Base-by-base conservation (phyloP, 2,329 filamentous ascomycete genomes). In the Epichloe elymi region DNA sequence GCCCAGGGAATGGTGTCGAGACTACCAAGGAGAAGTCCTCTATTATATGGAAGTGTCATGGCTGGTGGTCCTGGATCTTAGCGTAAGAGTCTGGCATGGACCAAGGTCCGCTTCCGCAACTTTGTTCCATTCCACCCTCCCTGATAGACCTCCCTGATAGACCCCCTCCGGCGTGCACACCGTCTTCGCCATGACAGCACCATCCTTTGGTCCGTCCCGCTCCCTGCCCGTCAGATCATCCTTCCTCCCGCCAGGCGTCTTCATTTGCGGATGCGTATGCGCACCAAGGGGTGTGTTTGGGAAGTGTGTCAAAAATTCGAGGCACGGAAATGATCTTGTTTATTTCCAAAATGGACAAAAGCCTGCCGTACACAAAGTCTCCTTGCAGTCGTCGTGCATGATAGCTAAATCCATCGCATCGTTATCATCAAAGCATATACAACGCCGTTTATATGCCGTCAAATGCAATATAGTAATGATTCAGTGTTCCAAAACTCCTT, bases 251-350 rank as follows among this genome's bases (percentile, higher is more conserved):
- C 47, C 47, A 4, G 47, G 47, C 14, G 38, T 35, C 26, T 49
- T 49, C 17, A 72, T 60, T 52, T 8, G 26, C 42, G 0, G 46
- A 59, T 2, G 53, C 17, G 0, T 51, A 59, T 0, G 12, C 46
- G 5, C 50, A 46, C 33, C 30, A 10, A 46, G 1, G 54, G 54
- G 59, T n/a, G 10, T 61, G 26, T 58, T 59, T 44, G 58, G 57
- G 1, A 62, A 59, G 23, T 61, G 53, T 39, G 60, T 59, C 2
- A 37, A 52, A 52, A 10, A 30, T 3, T 30, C 8, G 26, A 30
- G 26, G 2, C 53, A 55, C 2, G 46, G 54, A 2, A 53, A 59
- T 49, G 43, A 56, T 7, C 46, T 55, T 46, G 6, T 49, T 61
- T 47, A 50, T 57, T 39, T 57, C 39, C 39, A 41, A 41, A 17